Conservation (phyloP, 495 filamentous ascomycete species). For the Melanomma pulvis-pyrius region DNA sequence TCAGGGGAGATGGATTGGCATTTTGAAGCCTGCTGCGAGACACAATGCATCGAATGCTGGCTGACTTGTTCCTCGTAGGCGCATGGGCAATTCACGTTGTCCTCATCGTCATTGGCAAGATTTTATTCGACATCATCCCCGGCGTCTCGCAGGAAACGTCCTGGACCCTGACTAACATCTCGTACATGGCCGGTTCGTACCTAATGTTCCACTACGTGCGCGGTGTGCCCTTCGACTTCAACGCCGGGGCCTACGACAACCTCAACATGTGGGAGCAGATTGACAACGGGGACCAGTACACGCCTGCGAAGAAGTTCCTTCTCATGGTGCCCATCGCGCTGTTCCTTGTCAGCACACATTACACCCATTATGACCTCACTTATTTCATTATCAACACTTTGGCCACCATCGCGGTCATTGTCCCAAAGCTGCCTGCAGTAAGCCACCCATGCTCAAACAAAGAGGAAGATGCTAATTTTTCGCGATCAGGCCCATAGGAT, state of each 20-base stretch:
- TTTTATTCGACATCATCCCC: slow-evolving; percentile 93
- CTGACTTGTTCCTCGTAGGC: slow-evolving; percentile 56
- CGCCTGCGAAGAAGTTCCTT: slow-evolving; percentile 96
- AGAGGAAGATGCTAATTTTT: background rate
- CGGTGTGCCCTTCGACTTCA: slow-evolving; percentile 98
- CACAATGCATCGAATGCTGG: background rate
- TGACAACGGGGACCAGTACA: slow-evolving; percentile 98
- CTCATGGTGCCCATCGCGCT: slow-evolving; percentile 90
- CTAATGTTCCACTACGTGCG: slow-evolving; percentile 99
- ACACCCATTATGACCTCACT: slow-evolving; percentile 93
- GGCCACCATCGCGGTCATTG: slow-evolving; percentile 86
- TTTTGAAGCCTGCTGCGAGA: background rate
- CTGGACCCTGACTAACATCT: slow-evolving; percentile 98
- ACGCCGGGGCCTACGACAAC: slow-evolving; percentile 98
- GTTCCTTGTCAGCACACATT: slow-evolving; percentile 96
- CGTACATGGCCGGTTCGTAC: slow-evolving; percentile 98
- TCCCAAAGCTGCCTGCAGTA: slow-evolving; percentile 94
- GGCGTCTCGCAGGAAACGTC: slow-evolving; percentile 95
- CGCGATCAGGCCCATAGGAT: slow-evolving; percentile 30
- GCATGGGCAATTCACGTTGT: slow-evolving; percentile 97
- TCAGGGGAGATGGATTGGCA: too few relatives aligned
- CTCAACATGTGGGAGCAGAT: slow-evolving; percentile 99
- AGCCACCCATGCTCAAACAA: slow-evolving; percentile 44
- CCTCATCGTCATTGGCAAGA: slow-evolving; percentile 84
- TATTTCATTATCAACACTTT: slow-evolving; percentile 97